phyloP scores from a whole-genome alignment of 2,329 filamentous ascomycete genomes.

The Cladosporium cucumerinum region DNA sequence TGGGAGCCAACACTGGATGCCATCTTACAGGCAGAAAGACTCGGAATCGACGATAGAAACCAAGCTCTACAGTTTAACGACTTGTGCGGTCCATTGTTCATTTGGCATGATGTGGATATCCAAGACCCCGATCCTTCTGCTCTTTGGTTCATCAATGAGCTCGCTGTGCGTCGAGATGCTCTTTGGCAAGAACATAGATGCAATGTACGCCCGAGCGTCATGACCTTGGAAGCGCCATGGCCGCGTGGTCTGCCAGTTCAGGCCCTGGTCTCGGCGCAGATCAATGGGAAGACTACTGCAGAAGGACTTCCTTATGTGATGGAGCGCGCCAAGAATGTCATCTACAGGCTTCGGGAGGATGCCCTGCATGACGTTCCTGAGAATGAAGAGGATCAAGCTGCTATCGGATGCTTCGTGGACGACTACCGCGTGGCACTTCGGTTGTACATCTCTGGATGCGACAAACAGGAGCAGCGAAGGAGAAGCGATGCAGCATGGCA shows the following conservation, averaged over 20 bases:
- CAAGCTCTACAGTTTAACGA: slow-evolving; percentile 18
- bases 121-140: slow-evolving; percentile 23
- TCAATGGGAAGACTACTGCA: slow-evolving; percentile 6
- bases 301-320: slow-evolving; percentile 17
- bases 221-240: slow-evolving; percentile 30
- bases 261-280: slow-evolving; percentile 26
- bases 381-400: slow-evolving; percentile 26
- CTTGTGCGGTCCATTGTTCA: slow-evolving; percentile 12
- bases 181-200: slow-evolving; percentile 33
- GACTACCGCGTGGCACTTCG: slow-evolving; percentile 31
- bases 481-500: slow-evolving; percentile 29
- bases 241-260: slow-evolving; percentile 37
- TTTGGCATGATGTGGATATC: not conserved
- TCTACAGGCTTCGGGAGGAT: slow-evolving; percentile 12
- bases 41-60: slow-evolving; percentile 22
- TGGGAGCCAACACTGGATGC: slow-evolving; percentile 31
- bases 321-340: slow-evolving; percentile 17
- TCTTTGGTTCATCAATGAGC: slow-evolving; percentile 36
- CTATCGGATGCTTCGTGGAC: slow-evolving; percentile 37
- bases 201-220: slow-evolving; percentile 24
- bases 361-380: slow-evolving; percentile 25
- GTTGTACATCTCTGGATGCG: slow-evolving; percentile 23
- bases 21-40: slow-evolving; percentile 22
- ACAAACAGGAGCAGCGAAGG: slow-evolving; percentile 1
- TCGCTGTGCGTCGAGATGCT: slow-evolving; percentile 34